These are phyloP conservation scores for Inga laurina DNA, from an alignment of 306 rosid species.

Conservation along the genomic window DNA sequence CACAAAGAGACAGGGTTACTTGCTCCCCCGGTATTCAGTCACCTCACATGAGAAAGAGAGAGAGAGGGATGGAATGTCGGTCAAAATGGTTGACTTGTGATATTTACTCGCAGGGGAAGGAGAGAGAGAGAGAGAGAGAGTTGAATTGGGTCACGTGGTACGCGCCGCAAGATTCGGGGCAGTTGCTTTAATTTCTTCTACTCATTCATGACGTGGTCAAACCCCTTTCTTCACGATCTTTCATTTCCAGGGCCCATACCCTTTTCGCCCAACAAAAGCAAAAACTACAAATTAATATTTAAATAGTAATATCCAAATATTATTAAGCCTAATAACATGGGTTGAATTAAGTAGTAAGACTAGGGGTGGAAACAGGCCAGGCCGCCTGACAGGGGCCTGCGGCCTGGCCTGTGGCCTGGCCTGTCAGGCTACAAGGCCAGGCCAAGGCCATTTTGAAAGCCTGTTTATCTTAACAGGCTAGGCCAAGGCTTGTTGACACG, in stretches of 20 bases:
- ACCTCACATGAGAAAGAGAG: background rate
- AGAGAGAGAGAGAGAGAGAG: background rate
- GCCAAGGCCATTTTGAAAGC: too few relatives aligned
- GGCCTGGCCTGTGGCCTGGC: too few relatives aligned
- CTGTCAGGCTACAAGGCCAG: too few relatives aligned
- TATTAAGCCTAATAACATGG: too few relatives aligned
- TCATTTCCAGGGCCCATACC: background rate
- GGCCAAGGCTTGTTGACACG: too few relatives aligned
- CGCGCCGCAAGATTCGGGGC: conserved; percentile 18
- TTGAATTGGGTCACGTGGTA: conserved; percentile 5
- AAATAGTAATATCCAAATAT: too few relatives aligned
- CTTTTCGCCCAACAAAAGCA: background rate
- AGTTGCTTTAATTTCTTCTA: background rate
- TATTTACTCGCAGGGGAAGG: too few relatives aligned
- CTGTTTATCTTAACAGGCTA: too few relatives aligned
- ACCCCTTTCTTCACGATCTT: background rate
- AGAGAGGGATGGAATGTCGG: background rate
- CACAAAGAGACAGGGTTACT: background rate
- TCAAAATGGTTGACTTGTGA: background rate
- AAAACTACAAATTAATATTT: too few relatives aligned
- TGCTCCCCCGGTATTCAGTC: background rate
- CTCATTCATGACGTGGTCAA: background rate
- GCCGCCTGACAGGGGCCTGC: too few relatives aligned
- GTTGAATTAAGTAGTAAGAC: too few relatives aligned
- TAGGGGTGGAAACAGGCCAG: too few relatives aligned